Conservation (phyloP, 2,329 filamentous ascomycete species). For the Aspergillus bombycis region DNA sequence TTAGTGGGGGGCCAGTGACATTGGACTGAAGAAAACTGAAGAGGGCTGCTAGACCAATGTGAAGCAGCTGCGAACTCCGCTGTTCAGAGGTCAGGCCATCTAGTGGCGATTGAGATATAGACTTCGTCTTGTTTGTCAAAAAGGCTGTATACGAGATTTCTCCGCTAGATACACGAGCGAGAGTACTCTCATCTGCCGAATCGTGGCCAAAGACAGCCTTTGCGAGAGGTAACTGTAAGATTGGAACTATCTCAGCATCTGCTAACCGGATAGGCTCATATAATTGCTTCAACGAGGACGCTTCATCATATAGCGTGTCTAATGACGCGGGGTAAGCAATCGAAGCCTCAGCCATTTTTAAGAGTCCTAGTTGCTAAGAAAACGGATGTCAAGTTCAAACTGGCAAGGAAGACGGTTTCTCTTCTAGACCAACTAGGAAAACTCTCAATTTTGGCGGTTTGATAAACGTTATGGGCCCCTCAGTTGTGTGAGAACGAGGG, state of each 20-base stretch:
- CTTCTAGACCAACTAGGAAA: neutral
- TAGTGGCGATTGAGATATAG: conserved; percentile 22
- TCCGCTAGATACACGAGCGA: conserved; percentile 34
- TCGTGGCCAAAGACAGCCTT: conserved; percentile 44
- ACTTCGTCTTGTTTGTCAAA: conserved; percentile 37
- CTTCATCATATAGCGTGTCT: conserved; percentile 37
- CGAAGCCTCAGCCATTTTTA: conserved; percentile 31
- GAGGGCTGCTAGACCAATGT: conserved; percentile 69
- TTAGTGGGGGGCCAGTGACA: conserved; percentile 82
- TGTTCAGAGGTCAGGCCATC: conserved; percentile 30
- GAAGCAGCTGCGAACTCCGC: conserved; percentile 47
- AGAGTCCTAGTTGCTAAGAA: neutral
- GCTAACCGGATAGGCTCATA: conserved; percentile 41
- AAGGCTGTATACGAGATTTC: conserved; percentile 43
- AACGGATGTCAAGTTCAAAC: neutral
- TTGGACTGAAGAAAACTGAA: conserved; percentile 83
- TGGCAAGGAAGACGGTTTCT: neutral
- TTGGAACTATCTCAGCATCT: conserved; percentile 35
- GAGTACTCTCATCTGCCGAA: conserved; percentile 27
- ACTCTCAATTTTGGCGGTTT: neutral
- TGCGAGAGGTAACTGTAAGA: conserved; percentile 41
- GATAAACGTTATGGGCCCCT: neutral
- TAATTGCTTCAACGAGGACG: conserved; percentile 28
- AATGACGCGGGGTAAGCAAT: conserved; percentile 31
- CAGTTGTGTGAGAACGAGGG: neutral